A percentile compares a stretch with the other conserved stretches of the same genome.
Conservation (phyloP, 2,329 filamentous ascomycete genomes). For the Colletotrichum simmondsii region DNA sequence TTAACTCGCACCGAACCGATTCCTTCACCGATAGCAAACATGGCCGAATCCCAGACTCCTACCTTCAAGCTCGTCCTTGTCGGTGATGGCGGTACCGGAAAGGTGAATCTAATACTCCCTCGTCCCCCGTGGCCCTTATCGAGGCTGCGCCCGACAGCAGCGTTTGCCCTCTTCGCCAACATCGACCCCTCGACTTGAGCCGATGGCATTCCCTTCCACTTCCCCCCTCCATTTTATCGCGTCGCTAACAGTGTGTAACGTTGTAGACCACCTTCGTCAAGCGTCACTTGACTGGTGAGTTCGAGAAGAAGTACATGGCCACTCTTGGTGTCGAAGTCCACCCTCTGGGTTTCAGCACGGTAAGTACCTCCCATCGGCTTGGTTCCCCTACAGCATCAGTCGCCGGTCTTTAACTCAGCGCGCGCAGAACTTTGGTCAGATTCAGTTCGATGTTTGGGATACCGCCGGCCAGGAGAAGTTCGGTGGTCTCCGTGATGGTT, state of each 20-base stretch:
- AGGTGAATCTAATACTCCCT: conserved; percentile 66
- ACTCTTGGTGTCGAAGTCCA: conserved; percentile 99
- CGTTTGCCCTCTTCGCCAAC: not conserved
- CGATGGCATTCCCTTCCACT: not conserved
- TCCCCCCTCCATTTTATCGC: not conserved
- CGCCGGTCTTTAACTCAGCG: conserved; percentile 24
- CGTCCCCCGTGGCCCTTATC: not conserved
- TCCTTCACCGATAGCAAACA: conserved; percentile 53
- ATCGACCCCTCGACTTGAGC: not conserved
- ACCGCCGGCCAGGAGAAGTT: conserved; percentile 99
- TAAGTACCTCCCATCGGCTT: conserved; percentile 65
- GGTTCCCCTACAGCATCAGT: not conserved
- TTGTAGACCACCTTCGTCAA: conserved; percentile 98
- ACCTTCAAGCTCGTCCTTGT: conserved; percentile 99
- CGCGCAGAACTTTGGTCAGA: conserved; percentile 91
- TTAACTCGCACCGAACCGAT: conserved; percentile 42
- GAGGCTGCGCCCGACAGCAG: not conserved
- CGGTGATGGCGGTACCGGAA: conserved; percentile 98
- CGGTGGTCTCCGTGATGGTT: conserved; percentile 97
- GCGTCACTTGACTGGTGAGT: conserved; percentile 99
- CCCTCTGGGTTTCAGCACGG: conserved; percentile 96
- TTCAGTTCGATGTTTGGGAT: conserved; percentile 99
- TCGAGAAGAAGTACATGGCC: conserved; percentile 99
- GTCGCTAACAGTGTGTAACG: conserved; percentile 37
- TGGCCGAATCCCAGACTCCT: conserved; percentile 76